These are phyloP conservation scores for Ganoderma resinaceum DNA, from an alignment of 1,284 basidiomycete species.

Conservation along the genomic window DNA sequence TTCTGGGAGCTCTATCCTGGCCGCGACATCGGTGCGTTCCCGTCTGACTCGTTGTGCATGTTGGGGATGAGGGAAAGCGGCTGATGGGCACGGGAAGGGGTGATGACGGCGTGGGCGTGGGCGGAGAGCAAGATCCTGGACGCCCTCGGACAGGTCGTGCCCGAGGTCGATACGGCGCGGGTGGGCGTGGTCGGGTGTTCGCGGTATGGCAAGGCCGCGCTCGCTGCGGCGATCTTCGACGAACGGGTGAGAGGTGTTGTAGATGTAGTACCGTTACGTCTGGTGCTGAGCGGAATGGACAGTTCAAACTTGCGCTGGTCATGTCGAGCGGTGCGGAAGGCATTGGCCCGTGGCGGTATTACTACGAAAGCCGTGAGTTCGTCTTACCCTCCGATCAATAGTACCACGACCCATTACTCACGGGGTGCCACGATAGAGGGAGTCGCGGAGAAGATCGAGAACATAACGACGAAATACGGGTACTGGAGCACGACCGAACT, in stretches of 20 bases:
- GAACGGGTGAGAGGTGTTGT: constrained; percentile 9
- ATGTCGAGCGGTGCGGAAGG: constrained; percentile 26
- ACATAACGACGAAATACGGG: constrained; percentile 20
- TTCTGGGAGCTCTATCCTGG: constrained; percentile 24
- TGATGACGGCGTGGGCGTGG: constrained; percentile 27
- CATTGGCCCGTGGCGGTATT: constrained; percentile 27
- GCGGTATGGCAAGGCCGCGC: constrained; percentile 25
- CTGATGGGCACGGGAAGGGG: constrained; percentile 9
- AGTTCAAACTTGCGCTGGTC: constrained; percentile 23
- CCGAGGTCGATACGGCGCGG: constrained; percentile 20
- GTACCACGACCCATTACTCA: too few species aligned
- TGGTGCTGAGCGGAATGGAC: neutral
- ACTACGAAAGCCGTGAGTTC: constrained; percentile 24
- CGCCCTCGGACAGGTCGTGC: constrained; percentile 23
- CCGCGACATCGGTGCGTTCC: constrained; percentile 21
- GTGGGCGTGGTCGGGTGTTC: constrained; percentile 25
- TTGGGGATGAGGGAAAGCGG: too few species aligned
- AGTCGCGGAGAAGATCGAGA: constrained; percentile 24
- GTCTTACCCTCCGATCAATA: neutral
- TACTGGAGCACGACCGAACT: constrained; percentile 23
- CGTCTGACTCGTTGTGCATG: too few species aligned
- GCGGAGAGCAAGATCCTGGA: constrained; percentile 23
- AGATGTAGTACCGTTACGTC: neutral
- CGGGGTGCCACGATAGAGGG: constrained; percentile 10
- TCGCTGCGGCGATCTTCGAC: constrained; percentile 27